phyloP scores from a whole-genome alignment of 345 rosid species.

The Brassica carinata region DNA sequence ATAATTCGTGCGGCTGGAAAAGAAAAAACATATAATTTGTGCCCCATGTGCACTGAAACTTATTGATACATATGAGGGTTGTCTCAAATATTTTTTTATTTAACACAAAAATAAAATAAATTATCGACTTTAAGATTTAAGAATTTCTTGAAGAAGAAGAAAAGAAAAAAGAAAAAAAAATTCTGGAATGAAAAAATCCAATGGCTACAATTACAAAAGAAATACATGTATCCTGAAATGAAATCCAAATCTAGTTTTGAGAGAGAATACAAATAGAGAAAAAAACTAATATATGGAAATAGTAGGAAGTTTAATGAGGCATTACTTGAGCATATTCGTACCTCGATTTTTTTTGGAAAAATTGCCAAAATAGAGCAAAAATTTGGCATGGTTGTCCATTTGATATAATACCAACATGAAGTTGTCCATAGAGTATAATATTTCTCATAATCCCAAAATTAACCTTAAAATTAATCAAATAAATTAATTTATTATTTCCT shows the following conservation, averaged over 20 bases:
- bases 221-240: not conserved
- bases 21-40: not conserved
- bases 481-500: no score
- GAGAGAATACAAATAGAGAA: not conserved
- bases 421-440: no score
- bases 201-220: not conserved
- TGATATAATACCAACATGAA: no score
- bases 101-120: not conserved
- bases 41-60: not conserved
- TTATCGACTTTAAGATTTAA: not conserved
- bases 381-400: no score
- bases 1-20: not conserved
- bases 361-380: no score
- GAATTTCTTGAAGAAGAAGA: not conserved
- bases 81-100: not conserved
- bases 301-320: conserved; percentile 36
- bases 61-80: not conserved
- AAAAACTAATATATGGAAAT: conserved; percentile 9
- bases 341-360: not conserved
- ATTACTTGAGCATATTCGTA: conserved; percentile 25
- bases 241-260: not conserved
- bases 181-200: not conserved
- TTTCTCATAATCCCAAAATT: no score
- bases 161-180: no score
- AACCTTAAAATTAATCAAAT: no score